Evolutionary conservation across 2,329 filamentous ascomycete genomes (phyloP).

Genomic region (Xylariaceae sp.): DNA sequence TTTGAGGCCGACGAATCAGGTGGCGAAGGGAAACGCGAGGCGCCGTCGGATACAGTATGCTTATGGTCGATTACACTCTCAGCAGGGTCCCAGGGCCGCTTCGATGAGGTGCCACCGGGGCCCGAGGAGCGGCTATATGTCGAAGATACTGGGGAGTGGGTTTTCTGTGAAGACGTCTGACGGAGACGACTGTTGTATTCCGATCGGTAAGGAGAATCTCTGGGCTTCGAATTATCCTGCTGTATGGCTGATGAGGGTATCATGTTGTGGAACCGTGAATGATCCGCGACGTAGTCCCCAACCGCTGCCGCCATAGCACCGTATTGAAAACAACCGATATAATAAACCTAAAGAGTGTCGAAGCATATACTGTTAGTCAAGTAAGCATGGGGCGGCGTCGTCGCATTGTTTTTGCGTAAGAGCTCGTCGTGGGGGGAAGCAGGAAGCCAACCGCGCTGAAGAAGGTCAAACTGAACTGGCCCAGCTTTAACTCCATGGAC

Average conservation of each 20-base stretch:
- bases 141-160: constrained; percentile 22
- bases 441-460: too few species aligned
- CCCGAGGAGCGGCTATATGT: constrained; percentile 21
- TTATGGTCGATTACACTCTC: constrained; percentile 20
- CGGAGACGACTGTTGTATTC: constrained; percentile 33
- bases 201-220: constrained; percentile 38
- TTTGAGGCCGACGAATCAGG: constrained; percentile 49
- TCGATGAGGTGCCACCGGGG: constrained; percentile 24
- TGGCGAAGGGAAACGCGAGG: constrained; percentile 48
- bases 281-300: constrained; percentile 69
- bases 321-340: too few species aligned
- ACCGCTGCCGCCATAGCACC: constrained; percentile 58
- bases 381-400: too few species aligned
- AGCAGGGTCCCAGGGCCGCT: constrained; percentile 27
- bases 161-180: constrained; percentile 21
- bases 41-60: constrained; percentile 33
- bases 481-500: too few species aligned
- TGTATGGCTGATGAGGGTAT: constrained; percentile 48
- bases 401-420: too few species aligned
- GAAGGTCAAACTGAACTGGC: too few species aligned
- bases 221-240: constrained; percentile 42
- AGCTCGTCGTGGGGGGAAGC: too few species aligned
- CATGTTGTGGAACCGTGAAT: constrained; percentile 65
- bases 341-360: constrained; percentile 2
- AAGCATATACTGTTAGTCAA: not conserved